A percentile compares a stretch with the other conserved stretches of the same genome.
These are phyloP conservation scores for Phascolomyces articulosus DNA, from an alignment of 371 early-diverging fungal species.

Conservation along the genomic window DNA sequence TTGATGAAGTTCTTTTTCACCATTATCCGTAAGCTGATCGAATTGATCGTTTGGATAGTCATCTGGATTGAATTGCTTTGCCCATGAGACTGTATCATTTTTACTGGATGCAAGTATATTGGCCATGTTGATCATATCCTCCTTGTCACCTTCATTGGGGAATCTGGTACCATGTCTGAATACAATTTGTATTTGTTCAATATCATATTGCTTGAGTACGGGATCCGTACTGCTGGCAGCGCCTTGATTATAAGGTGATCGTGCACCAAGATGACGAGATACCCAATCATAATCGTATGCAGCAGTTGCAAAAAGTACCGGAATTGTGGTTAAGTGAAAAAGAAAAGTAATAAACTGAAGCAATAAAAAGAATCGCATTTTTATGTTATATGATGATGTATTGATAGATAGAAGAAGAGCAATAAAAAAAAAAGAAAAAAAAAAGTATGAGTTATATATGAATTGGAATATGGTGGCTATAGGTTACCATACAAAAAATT, in stretches of 20 bases:
- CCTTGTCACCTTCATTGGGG: constrained; percentile 21
- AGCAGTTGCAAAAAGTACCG: background rate
- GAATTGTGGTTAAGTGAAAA: background rate
- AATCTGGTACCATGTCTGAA: constrained; percentile 39
- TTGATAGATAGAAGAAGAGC: no score
- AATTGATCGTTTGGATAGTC: constrained; percentile 1
- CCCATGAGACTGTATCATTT: constrained; percentile 21
- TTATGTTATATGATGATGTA: background rate
- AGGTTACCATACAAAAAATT: no score
- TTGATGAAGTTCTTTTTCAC: constrained; percentile 28
- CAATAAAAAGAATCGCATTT: background rate
- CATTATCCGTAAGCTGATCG: constrained; percentile 18
- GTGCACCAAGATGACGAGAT: constrained; percentile 6
- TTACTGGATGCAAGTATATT: constrained; percentile 9
- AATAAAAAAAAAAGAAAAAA: no score
- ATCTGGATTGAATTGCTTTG: constrained; percentile 18
- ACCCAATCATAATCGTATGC: constrained; percentile 1
- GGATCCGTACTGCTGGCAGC: background rate
- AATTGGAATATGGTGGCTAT: no score
- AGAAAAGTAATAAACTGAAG: background rate
- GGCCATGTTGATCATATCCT: constrained; percentile 17
- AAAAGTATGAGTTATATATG: no score
- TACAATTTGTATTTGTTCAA: constrained; percentile 32
- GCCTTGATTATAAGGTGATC: constrained; percentile 10
- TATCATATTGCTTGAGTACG: background rate